Base-by-base conservation (phyloP, 2,329 filamentous ascomycete genomes). In the Penicillium sp. region DNA sequence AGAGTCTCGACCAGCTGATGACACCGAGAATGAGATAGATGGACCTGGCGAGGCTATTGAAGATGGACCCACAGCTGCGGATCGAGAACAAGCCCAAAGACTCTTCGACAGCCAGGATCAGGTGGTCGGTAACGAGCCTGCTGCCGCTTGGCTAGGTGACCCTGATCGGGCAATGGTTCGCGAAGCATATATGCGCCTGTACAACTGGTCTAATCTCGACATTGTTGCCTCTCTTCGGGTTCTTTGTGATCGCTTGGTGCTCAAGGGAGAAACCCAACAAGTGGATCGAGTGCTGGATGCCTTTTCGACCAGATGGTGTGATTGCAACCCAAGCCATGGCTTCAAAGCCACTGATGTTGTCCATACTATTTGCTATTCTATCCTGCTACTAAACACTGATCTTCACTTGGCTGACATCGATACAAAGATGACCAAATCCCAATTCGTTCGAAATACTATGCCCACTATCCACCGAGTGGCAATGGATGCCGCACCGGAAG, bases 371-470 rank as follows among this genome's bases (percentile, higher is more conserved):
- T 94, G 88, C 71, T 98, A 97, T 69, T 96, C 93, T 1, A 82
- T 98, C 56, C 84, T 98, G 64, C 77, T 98, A 10, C 78, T 98
- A 55, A 98, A 98, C 63, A 98, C 93, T 31, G 93, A 98, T 72
- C 75, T 98, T 49, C 91, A 98, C 63, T 70, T 97, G 63, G 93
- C 91, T 51, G 90, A 97, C 64, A 95, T 97, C 59, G 89, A 95
- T 54, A 83, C 87, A 61, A 95, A 95, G 73, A 98, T 98, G 93
- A 97, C 91, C 1, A 82, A 87, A 49, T 84, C 79, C 55, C 91
- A 97, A 63, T 98, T 97, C 63, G 81, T 98, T 64, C 95, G 94
- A 70, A 98, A 98, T 65, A 96, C 93, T 4, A 84, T 97, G 76
- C 85, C 87, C 0, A 95, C 91, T 0, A 87, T 98, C 54, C 82